A percentile compares a stretch with the other conserved stretches of the same genome.
phyloP scores from a whole-genome alignment of 1,139 yeast species.

The Yamadazyma taylorii region DNA sequence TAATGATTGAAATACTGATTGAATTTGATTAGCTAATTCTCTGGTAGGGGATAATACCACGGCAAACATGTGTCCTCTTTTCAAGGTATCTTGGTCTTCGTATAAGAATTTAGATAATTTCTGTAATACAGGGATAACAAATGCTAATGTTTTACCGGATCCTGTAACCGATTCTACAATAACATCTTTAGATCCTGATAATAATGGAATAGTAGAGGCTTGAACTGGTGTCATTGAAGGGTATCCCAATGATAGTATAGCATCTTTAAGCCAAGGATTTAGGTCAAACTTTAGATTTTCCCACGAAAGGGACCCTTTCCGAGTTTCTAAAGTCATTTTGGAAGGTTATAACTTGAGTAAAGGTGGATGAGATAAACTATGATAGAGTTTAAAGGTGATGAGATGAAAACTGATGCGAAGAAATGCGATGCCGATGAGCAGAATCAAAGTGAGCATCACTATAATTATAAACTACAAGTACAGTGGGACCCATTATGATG shows the following conservation, averaged over 20 bases:
- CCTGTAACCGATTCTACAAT: conserved; percentile 98
- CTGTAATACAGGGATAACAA: conserved; percentile 78
- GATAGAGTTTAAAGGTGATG: conserved; percentile 1
- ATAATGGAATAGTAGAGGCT: conserved; percentile 89
- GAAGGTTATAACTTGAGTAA: no score
- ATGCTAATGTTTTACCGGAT: conserved; percentile 92
- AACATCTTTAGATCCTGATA: conserved; percentile 88
- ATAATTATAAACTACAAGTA: not conserved
- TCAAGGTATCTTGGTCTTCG: conserved; percentile 32
- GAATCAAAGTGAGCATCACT: conserved; percentile 12
- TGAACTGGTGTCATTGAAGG: conserved; percentile 95
- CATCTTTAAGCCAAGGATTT: conserved; percentile 54
- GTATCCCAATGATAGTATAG: conserved; percentile 72
- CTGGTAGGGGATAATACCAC: conserved; percentile 86
- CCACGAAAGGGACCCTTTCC: conserved; percentile 41
- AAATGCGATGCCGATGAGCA: conserved; percentile 1
- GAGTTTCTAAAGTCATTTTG: conserved; percentile 26
- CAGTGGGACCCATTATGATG: conserved; percentile 19
- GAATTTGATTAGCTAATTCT: conserved; percentile 85
- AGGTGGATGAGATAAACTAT: not conserved
- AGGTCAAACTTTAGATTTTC: conserved; percentile 33
- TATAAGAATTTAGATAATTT: conserved; percentile 43
- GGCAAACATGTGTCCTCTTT: conserved; percentile 67
- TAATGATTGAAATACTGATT: conserved; percentile 60
- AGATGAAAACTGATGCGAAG: not conserved